These are phyloP conservation scores for Gossypium lobatum DNA, from an alignment of 441 rosid genomes.

Conservation along the genomic window DNA sequence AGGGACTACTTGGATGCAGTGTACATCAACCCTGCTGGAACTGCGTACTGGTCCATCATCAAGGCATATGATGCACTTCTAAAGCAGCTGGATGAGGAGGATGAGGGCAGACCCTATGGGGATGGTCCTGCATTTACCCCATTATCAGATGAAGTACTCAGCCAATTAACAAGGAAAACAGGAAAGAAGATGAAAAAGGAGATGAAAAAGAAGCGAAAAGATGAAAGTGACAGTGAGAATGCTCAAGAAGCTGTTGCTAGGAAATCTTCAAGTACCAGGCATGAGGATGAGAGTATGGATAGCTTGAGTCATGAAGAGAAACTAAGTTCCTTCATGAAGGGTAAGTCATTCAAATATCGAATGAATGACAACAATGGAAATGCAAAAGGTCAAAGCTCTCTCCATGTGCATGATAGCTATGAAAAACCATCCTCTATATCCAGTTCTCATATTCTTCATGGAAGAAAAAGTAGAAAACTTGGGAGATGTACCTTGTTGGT, in stretches of 20 bases:
- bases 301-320: slow-evolving; percentile 67
- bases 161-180: slow-evolving; percentile 83
- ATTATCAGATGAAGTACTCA: slow-evolving; percentile 67
- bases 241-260: slow-evolving; percentile 35
- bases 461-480: slow-evolving; percentile 67
- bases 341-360: slow-evolving; percentile 45
- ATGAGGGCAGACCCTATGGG: slow-evolving; percentile 35
- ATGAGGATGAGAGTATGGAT: slow-evolving; percentile 55
- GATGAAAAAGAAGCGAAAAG: slow-evolving; percentile 62
- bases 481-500: slow-evolving; percentile 86
- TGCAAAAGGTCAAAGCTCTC: slow-evolving; percentile 36
- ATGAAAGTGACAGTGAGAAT: slow-evolving; percentile 38
- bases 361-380: slow-evolving; percentile 31
- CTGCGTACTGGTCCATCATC: slow-evolving; percentile 94
- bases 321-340: slow-evolving; percentile 55
- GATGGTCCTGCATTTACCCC: slow-evolving; percentile 53
- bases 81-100: slow-evolving; percentile 72
- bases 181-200: slow-evolving; percentile 69
- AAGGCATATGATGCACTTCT: slow-evolving; percentile 96
- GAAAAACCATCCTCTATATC: slow-evolving; percentile 38
- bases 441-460: slow-evolving; percentile 46
- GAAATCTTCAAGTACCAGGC: slow-evolving; percentile 34
- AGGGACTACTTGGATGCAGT: slow-evolving; percentile 96
- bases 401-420: slow-evolving; percentile 22
- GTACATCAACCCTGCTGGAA: slow-evolving; percentile 79